Evolutionary conservation across 257 asterid species (phyloP).

Genomic region (Lycium ferocissimum): DNA sequence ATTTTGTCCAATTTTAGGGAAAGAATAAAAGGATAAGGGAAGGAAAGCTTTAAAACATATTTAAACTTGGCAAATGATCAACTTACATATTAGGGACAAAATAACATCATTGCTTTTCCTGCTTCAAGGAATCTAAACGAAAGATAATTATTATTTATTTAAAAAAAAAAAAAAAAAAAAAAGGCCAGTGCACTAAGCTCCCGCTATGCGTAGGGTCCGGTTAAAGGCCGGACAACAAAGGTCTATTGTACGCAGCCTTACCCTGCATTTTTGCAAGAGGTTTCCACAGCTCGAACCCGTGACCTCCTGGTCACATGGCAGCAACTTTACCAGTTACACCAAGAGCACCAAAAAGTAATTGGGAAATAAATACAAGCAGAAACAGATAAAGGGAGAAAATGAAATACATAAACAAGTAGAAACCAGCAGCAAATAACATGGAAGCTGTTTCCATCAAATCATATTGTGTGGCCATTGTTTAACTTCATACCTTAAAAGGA

Average conservation of each 20-base stretch:
- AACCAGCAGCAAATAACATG: neutral
- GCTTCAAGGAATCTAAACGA: slow-evolving; percentile 4
- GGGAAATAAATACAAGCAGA: neutral
- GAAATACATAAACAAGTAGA: neutral
- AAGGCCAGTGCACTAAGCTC: no score
- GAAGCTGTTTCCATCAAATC: neutral
- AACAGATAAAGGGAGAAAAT: neutral
- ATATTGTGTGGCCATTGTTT: neutral
- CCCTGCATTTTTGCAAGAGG: no score
- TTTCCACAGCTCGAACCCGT: no score
- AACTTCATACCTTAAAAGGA: neutral
- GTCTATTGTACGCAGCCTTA: no score
- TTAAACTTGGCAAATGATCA: neutral
- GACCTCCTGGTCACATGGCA: no score
- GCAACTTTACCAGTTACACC: no score
- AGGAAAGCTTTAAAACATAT: neutral
- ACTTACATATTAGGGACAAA: neutral
- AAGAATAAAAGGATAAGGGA: neutral
- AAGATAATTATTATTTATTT: neutral
- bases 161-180: no score
- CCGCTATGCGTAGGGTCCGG: no score
- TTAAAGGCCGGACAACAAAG: no score
- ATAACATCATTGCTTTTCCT: neutral
- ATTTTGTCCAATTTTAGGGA: neutral
- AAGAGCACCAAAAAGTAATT: neutral